Percentiles rank a stretch among this genome's conserved stretches.
Evolutionary conservation across 768 basidiomycete genomes (phyloP).

Genomic region (Ramaria sp.): DNA sequence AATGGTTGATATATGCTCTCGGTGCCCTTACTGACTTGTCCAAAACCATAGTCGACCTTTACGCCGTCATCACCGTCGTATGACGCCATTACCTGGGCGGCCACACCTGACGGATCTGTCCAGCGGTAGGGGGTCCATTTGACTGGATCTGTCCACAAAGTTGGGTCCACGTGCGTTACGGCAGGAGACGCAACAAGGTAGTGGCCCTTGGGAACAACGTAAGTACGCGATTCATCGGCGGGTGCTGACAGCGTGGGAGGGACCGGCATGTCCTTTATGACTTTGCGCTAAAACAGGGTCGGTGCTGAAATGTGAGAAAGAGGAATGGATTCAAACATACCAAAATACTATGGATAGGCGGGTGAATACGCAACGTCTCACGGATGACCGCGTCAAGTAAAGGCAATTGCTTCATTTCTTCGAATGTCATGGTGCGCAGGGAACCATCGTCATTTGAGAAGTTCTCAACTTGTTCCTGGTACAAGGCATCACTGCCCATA

Average conservation of each 20-base stretch:
- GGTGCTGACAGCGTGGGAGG: slow-evolving; percentile 75
- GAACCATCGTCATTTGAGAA: slow-evolving; percentile 69
- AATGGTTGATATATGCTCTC: slow-evolving; percentile 96
- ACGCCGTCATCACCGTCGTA: slow-evolving; percentile 72
- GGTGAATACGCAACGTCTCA: slow-evolving; percentile 87
- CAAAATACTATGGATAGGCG: slow-evolving; percentile 91
- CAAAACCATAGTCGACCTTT: slow-evolving; percentile 95
- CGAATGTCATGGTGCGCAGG: slow-evolving; percentile 72
- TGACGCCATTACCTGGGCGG: slow-evolving; percentile 63
- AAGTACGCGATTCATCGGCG: slow-evolving; percentile 47
- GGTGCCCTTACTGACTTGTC: slow-evolving; percentile 91
- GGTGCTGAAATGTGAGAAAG: not conserved
- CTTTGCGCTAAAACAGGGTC: slow-evolving; percentile 49
- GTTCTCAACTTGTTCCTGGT: slow-evolving; percentile 78
- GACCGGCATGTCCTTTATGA: slow-evolving; percentile 74
- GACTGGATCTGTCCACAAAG: slow-evolving; percentile 62
- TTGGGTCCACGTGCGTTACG: slow-evolving; percentile 78
- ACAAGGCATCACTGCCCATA: slow-evolving; percentile 57
- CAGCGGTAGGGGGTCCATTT: slow-evolving; percentile 79
- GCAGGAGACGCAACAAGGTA: slow-evolving; percentile 84
- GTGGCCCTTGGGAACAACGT: slow-evolving; percentile 84
- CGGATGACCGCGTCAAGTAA: slow-evolving; percentile 84
- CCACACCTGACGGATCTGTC: slow-evolving; percentile 76
- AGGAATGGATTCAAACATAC: slow-evolving; percentile 5
- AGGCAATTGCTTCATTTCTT: slow-evolving; percentile 75